phyloP scores from a whole-genome alignment of 2,329 filamentous ascomycete genomes.

The Apiospora koreana region DNA sequence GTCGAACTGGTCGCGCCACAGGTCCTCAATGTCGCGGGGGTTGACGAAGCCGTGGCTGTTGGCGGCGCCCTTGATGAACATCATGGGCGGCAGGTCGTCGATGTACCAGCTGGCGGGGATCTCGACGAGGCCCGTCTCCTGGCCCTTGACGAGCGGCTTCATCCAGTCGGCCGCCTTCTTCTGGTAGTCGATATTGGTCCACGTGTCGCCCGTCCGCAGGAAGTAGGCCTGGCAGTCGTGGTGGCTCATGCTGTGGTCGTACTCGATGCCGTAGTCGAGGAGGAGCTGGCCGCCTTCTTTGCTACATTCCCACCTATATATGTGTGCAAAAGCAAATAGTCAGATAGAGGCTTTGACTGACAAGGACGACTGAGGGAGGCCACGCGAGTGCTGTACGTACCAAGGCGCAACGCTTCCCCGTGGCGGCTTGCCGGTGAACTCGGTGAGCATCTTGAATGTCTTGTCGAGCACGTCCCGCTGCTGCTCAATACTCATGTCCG shows the following conservation, averaged over 20 bases:
- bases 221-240: constrained; percentile 67
- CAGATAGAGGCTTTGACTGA: too few relatives aligned
- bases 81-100: constrained; percentile 69
- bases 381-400: constrained; percentile 32
- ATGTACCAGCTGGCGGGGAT: constrained; percentile 69
- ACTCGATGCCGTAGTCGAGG: constrained; percentile 67
- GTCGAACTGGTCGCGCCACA: constrained; percentile 68
- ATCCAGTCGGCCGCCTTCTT: constrained; percentile 66
- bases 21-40: constrained; percentile 61
- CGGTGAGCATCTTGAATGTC: constrained; percentile 69
- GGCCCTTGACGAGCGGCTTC: constrained; percentile 62
- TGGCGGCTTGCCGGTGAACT: constrained; percentile 72
- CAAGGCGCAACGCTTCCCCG: constrained; percentile 72
- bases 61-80: constrained; percentile 68
- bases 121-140: constrained; percentile 64
- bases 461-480: constrained; percentile 75
- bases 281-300: constrained; percentile 67
- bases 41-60: constrained; percentile 66
- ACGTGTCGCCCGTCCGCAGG: constrained; percentile 62
- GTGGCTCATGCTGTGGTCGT: constrained; percentile 68
- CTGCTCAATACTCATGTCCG: constrained; percentile 72
- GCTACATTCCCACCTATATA: constrained; percentile 64
- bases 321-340: too few relatives aligned
- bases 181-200: constrained; percentile 68
- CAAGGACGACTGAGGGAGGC: too few relatives aligned